phyloP scores from a whole-genome alignment of 2,329 filamentous ascomycete genomes.

The Aspergillaceae sp. region DNA sequence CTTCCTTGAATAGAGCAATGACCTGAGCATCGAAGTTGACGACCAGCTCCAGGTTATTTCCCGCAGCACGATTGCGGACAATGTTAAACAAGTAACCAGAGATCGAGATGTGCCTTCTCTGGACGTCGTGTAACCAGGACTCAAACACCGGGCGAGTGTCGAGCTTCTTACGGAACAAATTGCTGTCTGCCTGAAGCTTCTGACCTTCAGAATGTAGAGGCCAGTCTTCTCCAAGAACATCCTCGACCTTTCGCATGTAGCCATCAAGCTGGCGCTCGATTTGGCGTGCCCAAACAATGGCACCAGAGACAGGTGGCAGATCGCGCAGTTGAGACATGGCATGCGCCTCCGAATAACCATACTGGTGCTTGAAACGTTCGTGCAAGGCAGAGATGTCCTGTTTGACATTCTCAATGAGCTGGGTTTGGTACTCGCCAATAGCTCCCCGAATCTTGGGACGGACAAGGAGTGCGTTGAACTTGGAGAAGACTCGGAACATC shows the following conservation, averaged over 20 bases:
- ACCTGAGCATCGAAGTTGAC: slow-evolving; percentile 98
- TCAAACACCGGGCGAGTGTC: slow-evolving; percentile 91
- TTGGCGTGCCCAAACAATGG: slow-evolving; percentile 94
- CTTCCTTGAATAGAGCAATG: slow-evolving; percentile 97
- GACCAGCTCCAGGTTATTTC: slow-evolving; percentile 75
- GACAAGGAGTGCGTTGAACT: slow-evolving; percentile 98
- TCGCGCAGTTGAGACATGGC: slow-evolving; percentile 97
- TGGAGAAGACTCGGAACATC: slow-evolving; percentile 99
- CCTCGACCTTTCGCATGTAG: slow-evolving; percentile 99
- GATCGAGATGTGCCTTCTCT: slow-evolving; percentile 80
- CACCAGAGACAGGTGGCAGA: slow-evolving; percentile 87
- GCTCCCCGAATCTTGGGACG: slow-evolving; percentile 97
- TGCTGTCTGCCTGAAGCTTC: slow-evolving; percentile 83
- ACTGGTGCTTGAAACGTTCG: slow-evolving; percentile 97
- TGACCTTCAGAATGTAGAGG: slow-evolving; percentile 88
- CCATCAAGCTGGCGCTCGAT: slow-evolving; percentile 92
- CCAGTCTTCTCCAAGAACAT: slow-evolving; percentile 93
- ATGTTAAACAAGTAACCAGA: slow-evolving; percentile 88
- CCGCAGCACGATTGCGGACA: slow-evolving; percentile 76
- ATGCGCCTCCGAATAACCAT: slow-evolving; percentile 94
- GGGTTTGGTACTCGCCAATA: slow-evolving; percentile 95
- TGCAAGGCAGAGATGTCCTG: slow-evolving; percentile 88
- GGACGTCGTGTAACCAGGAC: slow-evolving; percentile 87
- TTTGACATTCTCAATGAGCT: slow-evolving; percentile 96
- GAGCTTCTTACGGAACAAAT: slow-evolving; percentile 90